Evolutionary conservation across 2,329 filamentous ascomycete species (phyloP).

Genomic region (Colletotrichum filicis): DNA sequence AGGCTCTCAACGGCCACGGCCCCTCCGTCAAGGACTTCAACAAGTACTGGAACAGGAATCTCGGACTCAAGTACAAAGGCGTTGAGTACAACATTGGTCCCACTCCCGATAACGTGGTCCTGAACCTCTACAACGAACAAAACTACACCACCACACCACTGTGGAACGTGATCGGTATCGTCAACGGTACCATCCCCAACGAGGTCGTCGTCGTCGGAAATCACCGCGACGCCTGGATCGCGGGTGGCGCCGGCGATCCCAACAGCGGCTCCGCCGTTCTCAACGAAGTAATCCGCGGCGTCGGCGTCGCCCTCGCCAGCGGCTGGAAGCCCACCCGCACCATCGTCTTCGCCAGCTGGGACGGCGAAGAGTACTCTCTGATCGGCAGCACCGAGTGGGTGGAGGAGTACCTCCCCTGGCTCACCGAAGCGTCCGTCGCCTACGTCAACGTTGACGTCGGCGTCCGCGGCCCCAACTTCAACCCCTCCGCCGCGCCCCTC

Average conservation of each 20-base stretch:
- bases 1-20: conserved; percentile 89
- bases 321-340: conserved; percentile 77
- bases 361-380: conserved; percentile 87
- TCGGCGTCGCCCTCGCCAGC: conserved; percentile 75
- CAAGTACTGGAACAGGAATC: conserved; percentile 74
- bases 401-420: conserved; percentile 87
- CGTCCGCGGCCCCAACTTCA: conserved; percentile 72
- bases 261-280: conserved; percentile 84
- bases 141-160: conserved; percentile 84
- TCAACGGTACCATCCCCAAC: conserved; percentile 86
- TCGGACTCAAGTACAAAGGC: conserved; percentile 81
- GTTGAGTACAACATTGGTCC: conserved; percentile 89
- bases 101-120: conserved; percentile 75
- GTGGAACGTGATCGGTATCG: conserved; percentile 92
- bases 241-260: conserved; percentile 84
- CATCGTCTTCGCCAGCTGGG: conserved; percentile 89
- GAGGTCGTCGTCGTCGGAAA: conserved; percentile 94
- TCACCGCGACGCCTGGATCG: conserved; percentile 90
- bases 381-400: conserved; percentile 94
- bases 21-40: conserved; percentile 81
- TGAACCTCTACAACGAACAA: conserved; percentile 83
- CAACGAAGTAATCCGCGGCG: conserved; percentile 81
- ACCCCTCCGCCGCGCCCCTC: conserved; percentile 76
- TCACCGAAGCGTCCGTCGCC: conserved; percentile 77
- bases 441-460: conserved; percentile 90